Conservation (phyloP, 768 basidiomycete species). For the Tricholoma sp. region DNA sequence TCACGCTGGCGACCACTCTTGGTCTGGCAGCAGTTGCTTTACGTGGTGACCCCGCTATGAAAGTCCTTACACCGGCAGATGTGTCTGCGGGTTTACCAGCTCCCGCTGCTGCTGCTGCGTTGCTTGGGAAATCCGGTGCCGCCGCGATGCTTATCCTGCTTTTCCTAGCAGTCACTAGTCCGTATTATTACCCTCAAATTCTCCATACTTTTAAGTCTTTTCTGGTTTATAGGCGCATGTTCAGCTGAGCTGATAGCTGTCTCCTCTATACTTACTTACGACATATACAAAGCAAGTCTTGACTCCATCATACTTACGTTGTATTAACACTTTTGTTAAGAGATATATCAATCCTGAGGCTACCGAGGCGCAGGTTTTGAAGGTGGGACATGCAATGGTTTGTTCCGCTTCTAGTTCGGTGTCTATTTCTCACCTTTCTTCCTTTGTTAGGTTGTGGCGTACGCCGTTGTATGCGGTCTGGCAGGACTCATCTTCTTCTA, state of each 20-base stretch:
- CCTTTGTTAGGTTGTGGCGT: conserved; percentile 50
- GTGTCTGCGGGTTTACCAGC: conserved; percentile 88
- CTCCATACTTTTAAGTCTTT: neutral
- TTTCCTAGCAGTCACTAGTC: conserved; percentile 73
- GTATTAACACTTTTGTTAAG: conserved; percentile 23
- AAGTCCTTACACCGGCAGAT: conserved; percentile 45
- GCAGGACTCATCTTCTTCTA: conserved; percentile 84
- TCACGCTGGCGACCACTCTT: conserved; percentile 80
- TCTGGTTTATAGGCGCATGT: conserved; percentile 51
- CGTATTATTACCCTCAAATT: neutral
- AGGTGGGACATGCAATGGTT: conserved; percentile 64
- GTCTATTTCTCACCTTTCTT: neutral
- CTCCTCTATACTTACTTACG: conserved; percentile 77
- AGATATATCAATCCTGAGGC: conserved; percentile 80
- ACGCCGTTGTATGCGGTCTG: conserved; percentile 76
- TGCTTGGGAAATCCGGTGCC: conserved; percentile 79
- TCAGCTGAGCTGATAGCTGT: conserved; percentile 92
- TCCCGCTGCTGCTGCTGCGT: conserved; percentile 74
- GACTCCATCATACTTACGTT: neutral
- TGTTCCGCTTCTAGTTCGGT: conserved; percentile 9
- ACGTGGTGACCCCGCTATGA: conserved; percentile 50
- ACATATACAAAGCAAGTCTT: conserved; percentile 64
- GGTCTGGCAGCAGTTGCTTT: conserved; percentile 88
- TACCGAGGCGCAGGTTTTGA: conserved; percentile 65
- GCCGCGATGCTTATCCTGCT: conserved; percentile 73